Conservation (phyloP, 306 rosid genomes). For the Ammopiptanthus mongolicus region DNA sequence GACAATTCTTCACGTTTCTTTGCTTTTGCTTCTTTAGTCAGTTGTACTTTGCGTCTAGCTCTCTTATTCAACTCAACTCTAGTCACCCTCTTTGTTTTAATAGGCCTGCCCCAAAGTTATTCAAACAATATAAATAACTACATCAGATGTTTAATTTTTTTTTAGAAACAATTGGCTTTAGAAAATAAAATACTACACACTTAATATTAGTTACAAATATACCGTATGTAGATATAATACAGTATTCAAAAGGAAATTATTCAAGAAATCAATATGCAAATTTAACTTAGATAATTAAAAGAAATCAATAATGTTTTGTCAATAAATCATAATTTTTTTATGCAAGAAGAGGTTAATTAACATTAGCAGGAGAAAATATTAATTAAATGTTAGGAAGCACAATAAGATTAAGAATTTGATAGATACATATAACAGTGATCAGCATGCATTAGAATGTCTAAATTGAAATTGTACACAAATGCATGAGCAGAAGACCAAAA, state of each 20-base stretch:
- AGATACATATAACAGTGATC: not conserved
- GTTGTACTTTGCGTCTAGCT: constrained; percentile 59
- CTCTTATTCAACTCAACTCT: constrained; percentile 71
- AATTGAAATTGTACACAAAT: not conserved
- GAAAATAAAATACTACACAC: not conserved
- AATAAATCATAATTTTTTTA: not conserved
- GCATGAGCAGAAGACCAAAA: not conserved
- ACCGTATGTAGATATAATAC: not conserved
- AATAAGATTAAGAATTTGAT: not conserved
- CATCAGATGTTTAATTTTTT: not conserved
- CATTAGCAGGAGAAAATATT: not conserved
- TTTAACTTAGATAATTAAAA: not conserved
- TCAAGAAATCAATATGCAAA: not conserved
- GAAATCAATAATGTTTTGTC: not conserved
- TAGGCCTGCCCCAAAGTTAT: constrained; percentile 40
- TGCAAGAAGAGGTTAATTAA: not conserved
- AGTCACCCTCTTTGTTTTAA: constrained; percentile 62
- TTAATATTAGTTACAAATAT: not conserved
- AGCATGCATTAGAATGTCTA: not conserved
- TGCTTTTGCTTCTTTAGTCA: constrained; percentile 50
- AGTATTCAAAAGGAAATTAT: not conserved
- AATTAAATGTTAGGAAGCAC: not conserved
- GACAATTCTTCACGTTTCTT: constrained; percentile 48
- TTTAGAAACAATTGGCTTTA: not conserved
- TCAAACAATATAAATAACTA: constrained; percentile 18